Evolutionary conservation across 192 early-diverging fungal genomes (phyloP).

Genomic region (Ramicandelaber brevisporus): DNA sequence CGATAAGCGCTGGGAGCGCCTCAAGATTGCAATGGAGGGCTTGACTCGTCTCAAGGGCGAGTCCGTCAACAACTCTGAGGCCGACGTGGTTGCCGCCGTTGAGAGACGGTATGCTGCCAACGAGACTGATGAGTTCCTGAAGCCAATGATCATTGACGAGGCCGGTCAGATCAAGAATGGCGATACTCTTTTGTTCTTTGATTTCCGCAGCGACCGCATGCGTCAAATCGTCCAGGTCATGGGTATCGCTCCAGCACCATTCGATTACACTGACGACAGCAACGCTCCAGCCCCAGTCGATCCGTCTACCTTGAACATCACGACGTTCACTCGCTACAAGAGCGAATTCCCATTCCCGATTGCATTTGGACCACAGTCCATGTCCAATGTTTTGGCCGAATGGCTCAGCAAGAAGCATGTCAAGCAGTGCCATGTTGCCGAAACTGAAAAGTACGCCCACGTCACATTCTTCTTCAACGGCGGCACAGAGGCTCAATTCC

Average conservation of each 20-base stretch:
- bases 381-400: slow-evolving; percentile 96
- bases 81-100: slow-evolving; percentile 41
- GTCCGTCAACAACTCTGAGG: too few species aligned
- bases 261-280: slow-evolving; percentile 47
- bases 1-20: slow-evolving; percentile 99
- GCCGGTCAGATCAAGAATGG: slow-evolving; percentile 58
- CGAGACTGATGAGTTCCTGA: slow-evolving; percentile 99
- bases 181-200: slow-evolving; percentile 93
- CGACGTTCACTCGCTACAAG: slow-evolving; percentile 97
- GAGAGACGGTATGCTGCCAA: slow-evolving; percentile 65
- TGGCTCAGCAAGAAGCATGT: slow-evolving; percentile 76
- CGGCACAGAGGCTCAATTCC: slow-evolving; percentile 79
- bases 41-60: slow-evolving; percentile 59
- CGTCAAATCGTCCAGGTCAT: slow-evolving; percentile 70
- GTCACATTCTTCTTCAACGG: slow-evolving; percentile 99
- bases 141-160: slow-evolving; percentile 76
- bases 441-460: slow-evolving; percentile 99
- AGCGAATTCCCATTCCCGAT: slow-evolving; percentile 82
- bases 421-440: slow-evolving; percentile 86
- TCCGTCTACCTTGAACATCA: slow-evolving; percentile 60
- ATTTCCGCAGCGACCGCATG: slow-evolving; percentile 97
- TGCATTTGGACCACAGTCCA: slow-evolving; percentile 87
- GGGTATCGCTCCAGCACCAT: slow-evolving; percentile 65
- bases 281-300: too few species aligned
- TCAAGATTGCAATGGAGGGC: slow-evolving; percentile 83